Percentiles rank a stretch among this genome's conserved stretches.
phyloP scores from a whole-genome alignment of 148 eudicot species.

The Fagopyrum homotropicum region DNA sequence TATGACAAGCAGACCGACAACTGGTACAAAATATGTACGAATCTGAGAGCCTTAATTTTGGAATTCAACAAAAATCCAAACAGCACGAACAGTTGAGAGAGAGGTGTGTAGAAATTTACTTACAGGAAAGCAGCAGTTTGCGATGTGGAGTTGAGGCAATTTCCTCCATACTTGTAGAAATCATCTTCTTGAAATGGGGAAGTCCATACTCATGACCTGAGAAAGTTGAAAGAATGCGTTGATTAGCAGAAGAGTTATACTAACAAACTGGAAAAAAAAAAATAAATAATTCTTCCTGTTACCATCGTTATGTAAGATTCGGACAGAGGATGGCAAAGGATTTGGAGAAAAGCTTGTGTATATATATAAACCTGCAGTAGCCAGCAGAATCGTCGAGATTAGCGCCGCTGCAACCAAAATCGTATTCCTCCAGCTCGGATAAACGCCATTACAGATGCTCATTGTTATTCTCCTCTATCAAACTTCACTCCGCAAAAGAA shows the following conservation, averaged over 20 bases:
- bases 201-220: background rate
- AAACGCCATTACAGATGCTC: background rate
- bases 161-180: constrained; percentile 19
- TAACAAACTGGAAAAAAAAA: background rate
- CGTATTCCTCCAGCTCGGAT: constrained; percentile 22
- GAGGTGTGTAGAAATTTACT: constrained; percentile 10
- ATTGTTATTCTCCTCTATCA: background rate
- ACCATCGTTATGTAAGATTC: background rate
- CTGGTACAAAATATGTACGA: constrained; percentile 8
- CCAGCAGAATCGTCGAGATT: constrained; percentile 25
- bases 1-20: background rate
- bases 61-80: background rate
- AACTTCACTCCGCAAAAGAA: background rate
- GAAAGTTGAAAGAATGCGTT: too few species aligned
- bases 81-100: background rate
- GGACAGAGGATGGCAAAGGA: background rate
- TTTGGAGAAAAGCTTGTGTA: background rate
- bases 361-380: constrained; percentile 21
- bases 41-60: background rate
- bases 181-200: constrained; percentile 12
- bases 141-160: constrained; percentile 34
- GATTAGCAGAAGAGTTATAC: background rate
- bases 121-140: constrained; percentile 43
- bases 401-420: constrained; percentile 32
- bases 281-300: background rate